phyloP scores from a whole-genome alignment of 371 early-diverging fungal genomes.

The Amoeboaphelidium protococcarum region DNA sequence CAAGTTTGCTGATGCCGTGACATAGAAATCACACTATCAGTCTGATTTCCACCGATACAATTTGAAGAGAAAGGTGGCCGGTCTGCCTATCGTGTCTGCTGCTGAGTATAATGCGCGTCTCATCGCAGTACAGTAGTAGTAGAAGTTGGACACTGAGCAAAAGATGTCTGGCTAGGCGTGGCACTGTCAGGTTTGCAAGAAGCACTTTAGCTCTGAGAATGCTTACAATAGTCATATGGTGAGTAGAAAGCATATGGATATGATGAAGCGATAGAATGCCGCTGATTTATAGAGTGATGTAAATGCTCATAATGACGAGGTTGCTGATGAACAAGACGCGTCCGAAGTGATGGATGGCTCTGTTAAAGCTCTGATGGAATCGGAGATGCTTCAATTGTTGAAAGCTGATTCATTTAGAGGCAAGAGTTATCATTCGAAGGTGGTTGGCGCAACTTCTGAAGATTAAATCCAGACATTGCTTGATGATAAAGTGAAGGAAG shows the following conservation, averaged over 20 bases:
- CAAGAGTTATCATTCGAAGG: conserved; percentile 7
- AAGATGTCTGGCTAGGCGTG: conserved; percentile 27
- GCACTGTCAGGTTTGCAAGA: conserved; percentile 10
- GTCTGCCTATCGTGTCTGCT: conserved; percentile 47
- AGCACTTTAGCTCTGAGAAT: conserved; percentile 44
- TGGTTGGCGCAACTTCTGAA: conserved; percentile 10
- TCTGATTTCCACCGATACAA: conserved; percentile 96
- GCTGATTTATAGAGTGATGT: conserved; percentile 8
- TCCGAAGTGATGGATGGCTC: neutral
- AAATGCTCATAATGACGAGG: conserved; percentile 15
- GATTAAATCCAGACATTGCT: conserved; percentile 15
- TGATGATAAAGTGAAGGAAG: conserved; percentile 16
- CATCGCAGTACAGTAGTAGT: too few relatives aligned
- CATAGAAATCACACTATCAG: conserved; percentile 42
- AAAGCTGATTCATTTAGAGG: neutral
- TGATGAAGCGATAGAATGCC: neutral
- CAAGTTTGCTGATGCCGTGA: neutral
- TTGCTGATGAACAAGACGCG: neutral
- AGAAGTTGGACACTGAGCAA: too few relatives aligned
- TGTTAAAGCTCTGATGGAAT: conserved; percentile 3
- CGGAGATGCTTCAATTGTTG: conserved; percentile 14
- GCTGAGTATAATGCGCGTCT: conserved; percentile 60
- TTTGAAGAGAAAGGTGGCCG: conserved; percentile 70
- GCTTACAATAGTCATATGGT: conserved; percentile 57
- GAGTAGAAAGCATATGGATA: conserved; percentile 51